Evolutionary conservation across 495 filamentous ascomycete genomes (phyloP).

Genomic region (Chaetomidium leptoderma): DNA sequence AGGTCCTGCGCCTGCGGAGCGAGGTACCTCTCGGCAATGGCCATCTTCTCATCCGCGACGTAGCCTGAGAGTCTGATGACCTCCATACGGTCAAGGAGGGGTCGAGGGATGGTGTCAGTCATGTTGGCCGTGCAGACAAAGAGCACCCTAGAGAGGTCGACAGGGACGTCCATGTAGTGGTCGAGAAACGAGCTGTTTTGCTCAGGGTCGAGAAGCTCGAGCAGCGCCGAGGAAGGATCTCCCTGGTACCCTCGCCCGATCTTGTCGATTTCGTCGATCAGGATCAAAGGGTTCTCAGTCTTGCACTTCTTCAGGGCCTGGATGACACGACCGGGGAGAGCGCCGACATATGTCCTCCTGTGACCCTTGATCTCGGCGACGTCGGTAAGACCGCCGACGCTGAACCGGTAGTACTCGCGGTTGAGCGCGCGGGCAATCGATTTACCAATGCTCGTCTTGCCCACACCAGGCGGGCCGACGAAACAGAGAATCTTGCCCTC

Average conservation of each 20-base stretch:
- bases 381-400: constrained; percentile 92
- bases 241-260: constrained; percentile 94
- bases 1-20: constrained; percentile 87
- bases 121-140: constrained; percentile 99
- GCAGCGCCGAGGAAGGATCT: constrained; percentile 88
- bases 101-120: constrained; percentile 95
- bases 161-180: constrained; percentile 98
- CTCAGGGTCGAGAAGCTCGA: constrained; percentile 94
- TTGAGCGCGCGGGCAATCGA: constrained; percentile 93
- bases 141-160: constrained; percentile 94
- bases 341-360: constrained; percentile 92
- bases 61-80: constrained; percentile 96
- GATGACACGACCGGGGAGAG: constrained; percentile 92
- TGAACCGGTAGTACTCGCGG: constrained; percentile 95
- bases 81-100: constrained; percentile 96
- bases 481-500: constrained; percentile 99
- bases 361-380: constrained; percentile 99
- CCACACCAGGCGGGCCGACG: constrained; percentile 90
- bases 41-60: constrained; percentile 98
- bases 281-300: constrained; percentile 92
- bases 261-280: constrained; percentile 98
- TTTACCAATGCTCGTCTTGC: constrained; percentile 98
- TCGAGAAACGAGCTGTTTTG: constrained; percentile 97
- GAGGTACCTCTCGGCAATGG: constrained; percentile 90
- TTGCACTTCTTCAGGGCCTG: constrained; percentile 99